These are phyloP conservation scores for Dactylonectria macrodidyma DNA, from an alignment of 2,329 filamentous ascomycete species.

Conservation along the genomic window DNA sequence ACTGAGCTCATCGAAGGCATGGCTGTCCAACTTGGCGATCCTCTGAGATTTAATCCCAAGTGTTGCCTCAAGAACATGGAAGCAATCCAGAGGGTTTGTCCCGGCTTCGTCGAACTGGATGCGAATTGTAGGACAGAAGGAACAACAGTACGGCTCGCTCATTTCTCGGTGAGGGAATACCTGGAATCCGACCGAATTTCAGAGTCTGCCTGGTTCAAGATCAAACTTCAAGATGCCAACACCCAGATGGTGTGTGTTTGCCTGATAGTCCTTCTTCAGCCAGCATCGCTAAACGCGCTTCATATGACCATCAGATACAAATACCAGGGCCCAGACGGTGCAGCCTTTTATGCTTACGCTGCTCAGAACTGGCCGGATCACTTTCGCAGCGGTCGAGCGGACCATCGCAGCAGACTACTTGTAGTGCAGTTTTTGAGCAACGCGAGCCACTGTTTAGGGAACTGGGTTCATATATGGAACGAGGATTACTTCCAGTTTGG, in stretches of 20 bases:
- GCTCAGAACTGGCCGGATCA: too few relatives aligned
- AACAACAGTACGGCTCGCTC: slow-evolving; percentile 6
- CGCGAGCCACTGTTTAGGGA: too few relatives aligned
- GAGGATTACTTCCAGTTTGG: too few relatives aligned
- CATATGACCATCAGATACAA: slow-evolving; percentile 6
- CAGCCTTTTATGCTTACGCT: not conserved
- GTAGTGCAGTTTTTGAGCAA: too few relatives aligned
- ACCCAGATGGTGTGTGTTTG: slow-evolving; percentile 14
- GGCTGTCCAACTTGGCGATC: slow-evolving; percentile 16
- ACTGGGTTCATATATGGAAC: too few relatives aligned
- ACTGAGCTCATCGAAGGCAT: slow-evolving; percentile 2
- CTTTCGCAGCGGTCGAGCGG: too few relatives aligned
- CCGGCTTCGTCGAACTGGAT: slow-evolving; percentile 11
- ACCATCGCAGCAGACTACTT: too few relatives aligned
- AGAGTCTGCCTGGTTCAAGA: not conserved
- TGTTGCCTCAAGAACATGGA: slow-evolving; percentile 13
- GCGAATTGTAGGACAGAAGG: too few relatives aligned
- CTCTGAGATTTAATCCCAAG: slow-evolving; percentile 17
- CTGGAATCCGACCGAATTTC: slow-evolving; percentile 26
- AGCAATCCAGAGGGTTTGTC: slow-evolving; percentile 27
- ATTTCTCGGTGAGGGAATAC: slow-evolving; percentile 35
- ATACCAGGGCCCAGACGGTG: not conserved
- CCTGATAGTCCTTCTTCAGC: slow-evolving; percentile 13
- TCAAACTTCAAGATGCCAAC: not conserved
- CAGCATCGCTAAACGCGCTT: not conserved